phyloP scores from a whole-genome alignment of 495 filamentous ascomycete species.

The Talaromyces liani region DNA sequence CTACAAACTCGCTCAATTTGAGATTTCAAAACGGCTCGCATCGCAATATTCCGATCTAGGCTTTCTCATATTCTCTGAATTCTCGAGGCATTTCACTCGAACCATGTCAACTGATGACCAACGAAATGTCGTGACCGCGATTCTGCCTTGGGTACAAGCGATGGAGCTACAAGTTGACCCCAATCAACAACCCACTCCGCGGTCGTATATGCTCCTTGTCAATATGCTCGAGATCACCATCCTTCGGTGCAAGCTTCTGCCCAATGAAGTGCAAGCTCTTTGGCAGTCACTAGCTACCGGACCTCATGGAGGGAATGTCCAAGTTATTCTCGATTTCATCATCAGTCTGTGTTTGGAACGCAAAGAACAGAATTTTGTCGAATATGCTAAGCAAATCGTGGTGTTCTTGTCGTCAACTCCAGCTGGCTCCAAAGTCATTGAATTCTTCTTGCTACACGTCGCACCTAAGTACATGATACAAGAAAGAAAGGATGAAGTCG shows the following conservation, averaged over 20 bases:
- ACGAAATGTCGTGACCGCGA: slow-evolving; percentile 87
- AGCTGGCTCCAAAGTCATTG: slow-evolving; percentile 85
- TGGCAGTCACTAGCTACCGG: slow-evolving; percentile 97
- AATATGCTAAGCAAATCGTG: slow-evolving; percentile 94
- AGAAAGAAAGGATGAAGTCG: slow-evolving; percentile 66
- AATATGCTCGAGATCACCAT: slow-evolving; percentile 97
- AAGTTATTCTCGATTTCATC: slow-evolving; percentile 90
- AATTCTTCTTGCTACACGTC: slow-evolving; percentile 86
- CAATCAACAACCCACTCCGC: slow-evolving; percentile 79
- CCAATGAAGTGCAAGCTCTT: slow-evolving; percentile 94
- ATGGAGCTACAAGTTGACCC: slow-evolving; percentile 94
- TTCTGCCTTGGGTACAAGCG: slow-evolving; percentile 92
- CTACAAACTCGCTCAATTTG: slow-evolving; percentile 94
- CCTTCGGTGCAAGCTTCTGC: slow-evolving; percentile 74
- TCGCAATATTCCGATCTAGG: slow-evolving; percentile 82
- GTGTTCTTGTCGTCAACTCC: slow-evolving; percentile 90
- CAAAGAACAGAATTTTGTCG: slow-evolving; percentile 93
- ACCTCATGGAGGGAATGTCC: slow-evolving; percentile 89
- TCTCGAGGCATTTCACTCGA: slow-evolving; percentile 79
- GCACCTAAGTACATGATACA: slow-evolving; percentile 85
- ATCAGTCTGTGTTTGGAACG: slow-evolving; percentile 87
- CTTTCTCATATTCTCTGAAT: slow-evolving; percentile 91
- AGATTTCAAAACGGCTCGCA: slow-evolving; percentile 85
- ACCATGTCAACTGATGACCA: slow-evolving; percentile 71
- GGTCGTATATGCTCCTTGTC: slow-evolving; percentile 90